Evolutionary conservation across 495 filamentous ascomycete species (phyloP), one percentile per base, ranked within the genome.

Genomic region (Lepidopterella palustris): DNA sequence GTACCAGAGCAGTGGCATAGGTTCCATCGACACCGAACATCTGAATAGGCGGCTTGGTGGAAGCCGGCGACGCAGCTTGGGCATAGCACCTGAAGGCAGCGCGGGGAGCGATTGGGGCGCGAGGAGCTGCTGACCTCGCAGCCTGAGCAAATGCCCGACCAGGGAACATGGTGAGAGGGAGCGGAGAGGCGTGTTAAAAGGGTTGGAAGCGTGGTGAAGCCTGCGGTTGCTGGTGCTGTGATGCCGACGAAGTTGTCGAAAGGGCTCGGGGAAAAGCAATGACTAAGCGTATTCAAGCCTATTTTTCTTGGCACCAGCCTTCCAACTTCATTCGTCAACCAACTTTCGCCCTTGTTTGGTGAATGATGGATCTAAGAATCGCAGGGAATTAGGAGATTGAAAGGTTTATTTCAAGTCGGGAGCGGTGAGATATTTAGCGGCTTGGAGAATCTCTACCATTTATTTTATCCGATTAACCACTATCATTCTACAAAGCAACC

Each of bases 1-100:
- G 73, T 90, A 98, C 93, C 85, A 98, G 80, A 79, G 93, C 93
- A 80, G 84, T 89, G 70, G 93, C 95, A 79, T 98, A 98, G 71
- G 92, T 97, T 69, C 93, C 93, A 75, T 97, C 93, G 77, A 98
- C 80, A 61, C 93, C 93, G 77, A 88, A 98, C 63, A 98, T 80
- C 56, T 91, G 83, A 71, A 97, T 81, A 54, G 93, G 93, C 62
- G 92, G 84, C 80, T 88, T 92, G 45, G 70, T 68, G 26, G 66
- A 59, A 13, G 62, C 60, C 64, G 89, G 78, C 50, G 82, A 76
- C 61, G 89, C 79, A 57, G 82, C 78, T 70, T 83, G 78, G 74
- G 93, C 92, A 77, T 90, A 97, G 72, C 79, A 78, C 68, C 90
- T 51, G 13, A 68, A 63, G 28, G 72, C 60, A n/a, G 57, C 55